phyloP scores from a whole-genome alignment of 345 rosid genomes.

The Pelargonium nanum region DNA sequence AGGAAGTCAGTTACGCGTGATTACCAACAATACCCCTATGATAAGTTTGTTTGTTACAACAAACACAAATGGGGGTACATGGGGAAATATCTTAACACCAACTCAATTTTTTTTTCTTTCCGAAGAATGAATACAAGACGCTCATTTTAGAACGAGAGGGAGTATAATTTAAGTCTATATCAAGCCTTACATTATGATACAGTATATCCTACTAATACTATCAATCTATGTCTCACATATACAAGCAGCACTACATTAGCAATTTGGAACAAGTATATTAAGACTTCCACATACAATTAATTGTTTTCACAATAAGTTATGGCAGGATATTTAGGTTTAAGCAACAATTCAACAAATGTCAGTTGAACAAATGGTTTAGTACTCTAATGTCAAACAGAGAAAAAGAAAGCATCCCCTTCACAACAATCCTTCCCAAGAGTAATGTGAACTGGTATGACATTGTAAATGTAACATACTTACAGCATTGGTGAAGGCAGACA shows the following conservation, averaged over 20 bases:
- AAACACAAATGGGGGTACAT: too few relatives aligned
- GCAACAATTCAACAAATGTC: background rate
- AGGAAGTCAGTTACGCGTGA: too few relatives aligned
- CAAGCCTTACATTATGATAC: too few relatives aligned
- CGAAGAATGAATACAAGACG: too few relatives aligned
- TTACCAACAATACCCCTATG: too few relatives aligned
- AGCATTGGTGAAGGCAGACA: conserved; percentile 95
- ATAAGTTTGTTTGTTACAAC: too few relatives aligned
- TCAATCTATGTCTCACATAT: background rate
- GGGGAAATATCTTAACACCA: too few relatives aligned
- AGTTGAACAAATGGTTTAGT: too few relatives aligned
- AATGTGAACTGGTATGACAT: background rate
- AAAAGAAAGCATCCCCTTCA: background rate
- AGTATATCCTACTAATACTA: background rate
- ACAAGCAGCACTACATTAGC: background rate
- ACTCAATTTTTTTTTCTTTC: too few relatives aligned
- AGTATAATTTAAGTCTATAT: too few relatives aligned
- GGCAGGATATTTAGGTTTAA: background rate
- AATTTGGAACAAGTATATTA: background rate
- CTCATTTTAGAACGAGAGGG: too few relatives aligned
- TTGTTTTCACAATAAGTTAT: background rate
- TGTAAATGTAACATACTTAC: conserved; percentile 39
- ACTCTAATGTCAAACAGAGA: background rate
- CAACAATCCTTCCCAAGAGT: too few relatives aligned
- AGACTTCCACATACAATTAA: background rate